Percentiles rank a stretch among this genome's conserved stretches.
Evolutionary conservation across 495 filamentous ascomycete genomes (phyloP).

Genomic region (Penicillium arizonense): DNA sequence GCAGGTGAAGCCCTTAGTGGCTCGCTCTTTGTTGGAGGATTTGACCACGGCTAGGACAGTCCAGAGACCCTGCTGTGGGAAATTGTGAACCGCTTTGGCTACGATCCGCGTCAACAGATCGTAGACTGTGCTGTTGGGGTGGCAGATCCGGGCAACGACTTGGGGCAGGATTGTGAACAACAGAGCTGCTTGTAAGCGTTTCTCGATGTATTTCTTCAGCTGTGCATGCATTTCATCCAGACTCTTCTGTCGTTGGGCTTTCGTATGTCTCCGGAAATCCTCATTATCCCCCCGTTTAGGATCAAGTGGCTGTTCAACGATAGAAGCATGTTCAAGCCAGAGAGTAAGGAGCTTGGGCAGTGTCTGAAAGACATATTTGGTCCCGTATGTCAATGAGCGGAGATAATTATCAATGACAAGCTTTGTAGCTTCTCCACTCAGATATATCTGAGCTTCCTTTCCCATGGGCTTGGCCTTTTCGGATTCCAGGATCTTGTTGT

Average conservation of each 20-base stretch:
- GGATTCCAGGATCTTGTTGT: slow-evolving; percentile 91
- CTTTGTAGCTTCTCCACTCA: slow-evolving; percentile 78
- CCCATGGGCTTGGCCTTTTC: slow-evolving; percentile 73
- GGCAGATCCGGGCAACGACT: slow-evolving; percentile 86
- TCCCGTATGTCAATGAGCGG: slow-evolving; percentile 79
- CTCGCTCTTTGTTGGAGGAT: slow-evolving; percentile 50
- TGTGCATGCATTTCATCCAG: slow-evolving; percentile 70
- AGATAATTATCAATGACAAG: slow-evolving; percentile 92
- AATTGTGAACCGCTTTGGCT: slow-evolving; percentile 69
- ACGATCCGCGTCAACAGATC: slow-evolving; percentile 74
- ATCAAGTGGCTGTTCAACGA: slow-evolving; percentile 65
- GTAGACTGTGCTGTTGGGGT: slow-evolving; percentile 75
- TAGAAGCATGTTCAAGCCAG: slow-evolving; percentile 87
- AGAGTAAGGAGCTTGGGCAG: slow-evolving; percentile 86
- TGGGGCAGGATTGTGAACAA: slow-evolving; percentile 93
- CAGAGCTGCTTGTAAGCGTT: slow-evolving; percentile 76
- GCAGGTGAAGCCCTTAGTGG: slow-evolving; percentile 45
- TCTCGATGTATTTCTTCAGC: slow-evolving; percentile 65
- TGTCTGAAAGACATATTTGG: slow-evolving; percentile 93
- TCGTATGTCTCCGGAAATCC: slow-evolving; percentile 56
- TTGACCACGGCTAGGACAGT: slow-evolving; percentile 78
- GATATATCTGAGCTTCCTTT: slow-evolving; percentile 56
- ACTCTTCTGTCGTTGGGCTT: slow-evolving; percentile 58
- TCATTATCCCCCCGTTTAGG: slow-evolving; percentile 62
- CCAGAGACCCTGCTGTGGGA: slow-evolving; percentile 95